Percentiles rank a stretch among this genome's conserved stretches.
phyloP scores from a whole-genome alignment of 1,139 yeast genomes.

The Scheffersomyces segobiensis region DNA sequence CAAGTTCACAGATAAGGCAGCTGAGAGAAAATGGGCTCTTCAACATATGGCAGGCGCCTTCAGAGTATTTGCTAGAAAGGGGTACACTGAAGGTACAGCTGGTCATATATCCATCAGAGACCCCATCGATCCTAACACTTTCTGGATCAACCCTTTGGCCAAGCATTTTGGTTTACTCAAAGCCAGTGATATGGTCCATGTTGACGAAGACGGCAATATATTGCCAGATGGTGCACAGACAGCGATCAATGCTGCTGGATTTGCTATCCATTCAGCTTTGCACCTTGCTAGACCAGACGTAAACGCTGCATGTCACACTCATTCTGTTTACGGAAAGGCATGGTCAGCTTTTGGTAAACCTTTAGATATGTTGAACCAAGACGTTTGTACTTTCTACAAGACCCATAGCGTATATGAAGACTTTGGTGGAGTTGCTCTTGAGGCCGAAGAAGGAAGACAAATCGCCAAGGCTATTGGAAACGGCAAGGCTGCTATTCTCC shows the following conservation, averaged over 20 bases:
- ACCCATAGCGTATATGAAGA: conserved; percentile 64
- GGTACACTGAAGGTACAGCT: conserved; percentile 75
- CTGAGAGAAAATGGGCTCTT: conserved; percentile 61
- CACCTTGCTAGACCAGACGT: conserved; percentile 80
- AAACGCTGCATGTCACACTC: conserved; percentile 81
- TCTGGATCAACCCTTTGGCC: conserved; percentile 81
- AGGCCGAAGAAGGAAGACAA: conserved; percentile 66
- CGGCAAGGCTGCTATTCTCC: conserved; percentile 65
- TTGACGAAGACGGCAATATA: conserved; percentile 69
- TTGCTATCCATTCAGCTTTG: conserved; percentile 74
- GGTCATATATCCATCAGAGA: conserved; percentile 83
- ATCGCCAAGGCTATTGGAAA: conserved; percentile 69
- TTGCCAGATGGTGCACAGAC: conserved; percentile 63
- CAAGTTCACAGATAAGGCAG: conserved; percentile 45
- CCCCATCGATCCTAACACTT: conserved; percentile 68
- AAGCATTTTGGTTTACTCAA: conserved; percentile 68
- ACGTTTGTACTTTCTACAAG: conserved; percentile 67
- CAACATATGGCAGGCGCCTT: conserved; percentile 85
- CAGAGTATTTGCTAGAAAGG: conserved; percentile 72
- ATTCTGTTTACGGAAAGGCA: conserved; percentile 73
- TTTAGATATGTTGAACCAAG: conserved; percentile 80
- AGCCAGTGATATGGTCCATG: conserved; percentile 75
- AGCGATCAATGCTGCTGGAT: conserved; percentile 79
- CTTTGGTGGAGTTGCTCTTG: conserved; percentile 82
- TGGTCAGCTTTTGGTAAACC: conserved; percentile 71